Evolutionary conservation across 108 stramenopile species (phyloP), one percentile per base, ranked within the genome.

Genomic region (Skeletonema tropicum): DNA sequence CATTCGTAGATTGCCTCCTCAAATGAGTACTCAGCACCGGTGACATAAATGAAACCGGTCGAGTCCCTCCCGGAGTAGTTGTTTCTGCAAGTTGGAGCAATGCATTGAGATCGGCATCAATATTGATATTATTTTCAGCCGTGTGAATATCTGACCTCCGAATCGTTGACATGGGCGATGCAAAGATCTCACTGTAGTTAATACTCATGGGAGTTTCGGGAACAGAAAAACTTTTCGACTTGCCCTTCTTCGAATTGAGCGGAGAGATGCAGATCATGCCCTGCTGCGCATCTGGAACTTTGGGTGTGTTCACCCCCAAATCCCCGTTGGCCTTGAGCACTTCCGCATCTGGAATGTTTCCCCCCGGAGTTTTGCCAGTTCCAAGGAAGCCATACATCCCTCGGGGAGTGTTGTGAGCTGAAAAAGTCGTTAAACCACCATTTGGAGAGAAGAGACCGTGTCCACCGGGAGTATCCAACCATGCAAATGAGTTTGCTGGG

Each of bases 261-360:
- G 94, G 94, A 23, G 94, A 94, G 58, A 94, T 91, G 49, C 89
- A 91, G 67, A 94, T 94, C 77, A 94, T 94, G 68, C 80, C 91
- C 23, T 66, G 63, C 15, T 73, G 66, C 10, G 55, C 46, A 2
- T 68, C 67, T 25, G 75, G 66, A 21, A 66, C 61, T 33, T 68
- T 68, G 60, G 75, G 75, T 14, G 75, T 67, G 39, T 66, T 39
- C 9, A 76, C 66, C 31, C 74, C 74, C 6, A 57, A 75, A 32
- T 68, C 83, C 6, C 70, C 42, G 60, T 76, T 77, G 17, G 89
- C 82, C 55, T 78, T 66, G 15, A 70, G 60, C 12, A 57, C 76
- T 29, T 55, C 52, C 10, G 52, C 52, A 55, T 55, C 52, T 23
- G 23, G n/a, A 7, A 55, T 2, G n/a, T 21, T 55, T 23, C 52